A percentile compares a stretch with the other conserved stretches of the same genome.
These are phyloP conservation scores for Rhynchosporium secalis DNA, from an alignment of 2,329 filamentous ascomycete species.

Conservation along the genomic window DNA sequence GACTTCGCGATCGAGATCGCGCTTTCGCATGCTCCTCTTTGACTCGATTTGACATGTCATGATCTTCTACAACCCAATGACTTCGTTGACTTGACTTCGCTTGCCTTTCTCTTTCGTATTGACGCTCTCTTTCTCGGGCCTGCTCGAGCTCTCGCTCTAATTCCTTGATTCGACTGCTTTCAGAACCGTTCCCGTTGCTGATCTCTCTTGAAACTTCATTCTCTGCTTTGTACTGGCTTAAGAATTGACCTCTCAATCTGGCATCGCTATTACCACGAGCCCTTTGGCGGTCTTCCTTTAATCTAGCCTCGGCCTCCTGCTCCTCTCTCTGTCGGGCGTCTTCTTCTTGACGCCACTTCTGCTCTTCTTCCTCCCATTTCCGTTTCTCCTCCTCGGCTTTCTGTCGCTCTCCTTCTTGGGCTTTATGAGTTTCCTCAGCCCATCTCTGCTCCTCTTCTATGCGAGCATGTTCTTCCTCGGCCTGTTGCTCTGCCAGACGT, in stretches of 20 bases:
- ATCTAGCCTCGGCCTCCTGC: slow-evolving; percentile 65
- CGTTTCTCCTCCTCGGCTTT: slow-evolving; percentile 67
- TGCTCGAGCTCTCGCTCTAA: slow-evolving; percentile 72
- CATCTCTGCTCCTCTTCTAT: slow-evolving; percentile 65
- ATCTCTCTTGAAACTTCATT: slow-evolving; percentile 48
- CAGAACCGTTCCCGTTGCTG: slow-evolving; percentile 45
- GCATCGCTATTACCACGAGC: slow-evolving; percentile 62
- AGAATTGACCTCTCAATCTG: slow-evolving; percentile 76
- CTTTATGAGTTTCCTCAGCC: slow-evolving; percentile 63
- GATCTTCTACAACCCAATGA: slow-evolving; percentile 34
- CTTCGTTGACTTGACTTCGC: slow-evolving; percentile 42
- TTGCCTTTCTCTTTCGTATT: slow-evolving; percentile 62
- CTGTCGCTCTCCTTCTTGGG: slow-evolving; percentile 58
- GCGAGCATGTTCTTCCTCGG: slow-evolving; percentile 62
- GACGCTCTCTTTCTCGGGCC: slow-evolving; percentile 65
- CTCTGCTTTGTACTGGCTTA: slow-evolving; percentile 83
- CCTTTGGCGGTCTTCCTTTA: slow-evolving; percentile 65
- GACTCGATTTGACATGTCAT: slow-evolving; percentile 35
- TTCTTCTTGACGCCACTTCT: slow-evolving; percentile 75
- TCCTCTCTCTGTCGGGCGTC: slow-evolving; percentile 72
- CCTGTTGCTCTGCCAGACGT: slow-evolving; percentile 49
- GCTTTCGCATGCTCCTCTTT: slow-evolving; percentile 35
- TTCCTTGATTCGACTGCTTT: slow-evolving; percentile 72
- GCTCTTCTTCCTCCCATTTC: slow-evolving; percentile 77
- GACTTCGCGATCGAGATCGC: slow-evolving; percentile 25